A percentile compares a stretch with the other conserved stretches of the same genome.
Evolutionary conservation across 352 stramenopile genomes (phyloP).

Genomic region (Phytophthora cryptogea): DNA sequence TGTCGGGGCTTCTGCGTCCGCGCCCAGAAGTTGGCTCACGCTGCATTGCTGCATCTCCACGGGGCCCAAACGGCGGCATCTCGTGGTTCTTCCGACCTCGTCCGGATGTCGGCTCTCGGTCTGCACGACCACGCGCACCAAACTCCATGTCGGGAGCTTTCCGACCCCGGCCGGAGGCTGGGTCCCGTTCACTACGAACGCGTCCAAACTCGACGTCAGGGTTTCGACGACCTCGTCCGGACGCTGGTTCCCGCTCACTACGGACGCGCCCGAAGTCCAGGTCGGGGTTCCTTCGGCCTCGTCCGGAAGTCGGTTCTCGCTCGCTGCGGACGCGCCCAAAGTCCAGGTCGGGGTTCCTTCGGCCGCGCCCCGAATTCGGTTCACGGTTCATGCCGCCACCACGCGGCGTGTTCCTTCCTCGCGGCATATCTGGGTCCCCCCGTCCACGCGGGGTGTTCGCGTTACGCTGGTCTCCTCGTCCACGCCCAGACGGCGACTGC

Average conservation of each 20-base stretch:
- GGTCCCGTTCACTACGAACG: constrained; percentile 7
- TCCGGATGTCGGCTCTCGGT: constrained; percentile 20
- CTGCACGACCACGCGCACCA: background rate
- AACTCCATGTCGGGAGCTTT: constrained; percentile 6
- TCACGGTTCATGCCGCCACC: constrained; percentile 2
- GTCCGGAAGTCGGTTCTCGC: constrained; percentile 15
- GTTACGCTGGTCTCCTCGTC: constrained; percentile 2
- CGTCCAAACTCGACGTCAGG: background rate
- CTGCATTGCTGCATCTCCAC: constrained; percentile 9
- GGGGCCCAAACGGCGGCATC: constrained; percentile 6
- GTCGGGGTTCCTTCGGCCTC: constrained; percentile 5
- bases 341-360: constrained; percentile 11
- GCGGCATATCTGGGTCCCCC: constrained; percentile 21
- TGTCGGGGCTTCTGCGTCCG: constrained; percentile 13
- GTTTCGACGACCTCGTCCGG: background rate
- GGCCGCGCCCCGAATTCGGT: background rate
- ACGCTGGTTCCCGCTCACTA: background rate
- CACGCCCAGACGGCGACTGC: constrained; percentile 18
- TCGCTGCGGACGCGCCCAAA: background rate
- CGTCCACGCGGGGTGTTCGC: constrained; percentile 16
- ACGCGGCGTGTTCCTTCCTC: constrained; percentile 4
- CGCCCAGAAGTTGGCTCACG: constrained; percentile 25
- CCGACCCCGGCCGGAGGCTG: constrained; percentile 15
- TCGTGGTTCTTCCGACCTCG: constrained; percentile 12
- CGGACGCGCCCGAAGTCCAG: constrained; percentile 4